phyloP scores from a whole-genome alignment of 129 eudicot genomes.

The Tagetes patula region DNA sequence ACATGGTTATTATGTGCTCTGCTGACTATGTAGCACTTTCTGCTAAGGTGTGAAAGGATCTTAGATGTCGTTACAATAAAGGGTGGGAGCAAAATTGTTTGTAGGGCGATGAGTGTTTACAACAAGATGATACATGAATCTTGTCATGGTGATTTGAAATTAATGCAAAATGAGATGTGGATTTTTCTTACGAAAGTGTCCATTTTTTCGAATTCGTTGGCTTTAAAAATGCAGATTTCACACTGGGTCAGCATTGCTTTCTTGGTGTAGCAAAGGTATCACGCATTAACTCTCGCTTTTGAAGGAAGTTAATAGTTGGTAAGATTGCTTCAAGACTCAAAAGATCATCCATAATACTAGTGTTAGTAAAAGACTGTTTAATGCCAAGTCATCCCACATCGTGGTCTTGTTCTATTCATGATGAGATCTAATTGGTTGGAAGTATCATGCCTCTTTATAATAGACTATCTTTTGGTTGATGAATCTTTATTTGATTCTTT shows the following conservation, averaged over 20 bases:
- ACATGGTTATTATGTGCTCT: constrained; percentile 14
- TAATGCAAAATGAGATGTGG: constrained; percentile 56
- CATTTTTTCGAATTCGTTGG: constrained; percentile 88
- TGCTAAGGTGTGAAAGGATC: constrained; percentile 23
- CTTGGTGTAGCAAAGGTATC: constrained; percentile 97
- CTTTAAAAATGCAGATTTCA: constrained; percentile 96
- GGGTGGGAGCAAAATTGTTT: constrained; percentile 37
- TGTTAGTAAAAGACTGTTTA: constrained; percentile 40
- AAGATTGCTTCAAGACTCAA: constrained; percentile 98
- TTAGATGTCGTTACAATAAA: constrained; percentile 26
- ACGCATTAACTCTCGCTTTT: constrained; percentile 60
- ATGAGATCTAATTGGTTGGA: constrained; percentile 31
- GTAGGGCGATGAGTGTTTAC: constrained; percentile 33
- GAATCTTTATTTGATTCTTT: constrained; percentile 21
- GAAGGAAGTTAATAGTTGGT: constrained; percentile 97
- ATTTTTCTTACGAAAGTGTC: constrained; percentile 74
- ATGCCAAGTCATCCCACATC: constrained; percentile 36
- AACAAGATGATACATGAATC: constrained; percentile 43
- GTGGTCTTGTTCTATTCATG: constrained; percentile 44
- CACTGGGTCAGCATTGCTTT: constrained; percentile 86
- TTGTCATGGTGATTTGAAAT: constrained; percentile 47
- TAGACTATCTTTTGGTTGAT: constrained; percentile 24
- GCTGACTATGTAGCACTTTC: constrained; percentile 18
- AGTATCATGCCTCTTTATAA: constrained; percentile 37
- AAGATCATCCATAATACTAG: constrained; percentile 57